Evolutionary conservation across 208 protist genomes (phyloP).

Genomic region (Crithidia acanthocephali): DNA sequence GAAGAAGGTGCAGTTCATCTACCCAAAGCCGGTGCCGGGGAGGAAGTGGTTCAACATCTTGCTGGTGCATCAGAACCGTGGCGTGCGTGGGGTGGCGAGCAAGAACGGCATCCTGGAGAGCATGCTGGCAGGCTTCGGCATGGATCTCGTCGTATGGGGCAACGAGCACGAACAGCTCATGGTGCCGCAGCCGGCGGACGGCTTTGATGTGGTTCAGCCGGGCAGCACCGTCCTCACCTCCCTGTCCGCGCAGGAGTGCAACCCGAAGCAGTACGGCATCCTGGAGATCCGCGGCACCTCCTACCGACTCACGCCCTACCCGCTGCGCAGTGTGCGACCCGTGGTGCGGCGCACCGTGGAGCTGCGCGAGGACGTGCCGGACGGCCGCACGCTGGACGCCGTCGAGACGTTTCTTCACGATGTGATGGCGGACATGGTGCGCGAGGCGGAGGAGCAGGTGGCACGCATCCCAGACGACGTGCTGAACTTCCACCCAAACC

Average conservation of each 20-base stretch:
- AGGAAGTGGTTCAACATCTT: conserved; percentile 97
- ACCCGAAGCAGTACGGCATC: conserved; percentile 94
- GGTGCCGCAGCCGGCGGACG: conserved; percentile 72
- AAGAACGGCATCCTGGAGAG: conserved; percentile 94
- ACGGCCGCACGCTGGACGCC: conserved; percentile 74
- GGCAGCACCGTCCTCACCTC: conserved; percentile 97
- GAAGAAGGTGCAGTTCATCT: conserved; percentile 94
- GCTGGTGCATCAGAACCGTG: conserved; percentile 98
- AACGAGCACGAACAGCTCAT: conserved; percentile 99
- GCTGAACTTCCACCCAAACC: conserved; percentile 73
- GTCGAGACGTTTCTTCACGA: conserved; percentile 81
- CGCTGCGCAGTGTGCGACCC: conserved; percentile 92
- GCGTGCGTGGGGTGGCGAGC: conserved; percentile 58
- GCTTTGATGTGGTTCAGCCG: conserved; percentile 97
- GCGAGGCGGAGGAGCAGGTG: conserved; percentile 76
- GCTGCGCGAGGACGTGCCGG: conserved; percentile 62
- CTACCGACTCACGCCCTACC: conserved; percentile 89
- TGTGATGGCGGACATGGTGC: conserved; percentile 83
- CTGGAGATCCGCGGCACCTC: conserved; percentile 83
- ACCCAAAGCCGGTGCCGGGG: conserved; percentile 64
- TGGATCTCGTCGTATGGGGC: conserved; percentile 99
- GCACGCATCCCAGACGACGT: conserved; percentile 78
- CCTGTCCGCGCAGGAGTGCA: conserved; percentile 94
- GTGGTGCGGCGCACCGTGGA: conserved; percentile 90
- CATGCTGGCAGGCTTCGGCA: conserved; percentile 91